Conservation (phyloP, 345 rosid genomes). For the Camelina neglecta region DNA sequence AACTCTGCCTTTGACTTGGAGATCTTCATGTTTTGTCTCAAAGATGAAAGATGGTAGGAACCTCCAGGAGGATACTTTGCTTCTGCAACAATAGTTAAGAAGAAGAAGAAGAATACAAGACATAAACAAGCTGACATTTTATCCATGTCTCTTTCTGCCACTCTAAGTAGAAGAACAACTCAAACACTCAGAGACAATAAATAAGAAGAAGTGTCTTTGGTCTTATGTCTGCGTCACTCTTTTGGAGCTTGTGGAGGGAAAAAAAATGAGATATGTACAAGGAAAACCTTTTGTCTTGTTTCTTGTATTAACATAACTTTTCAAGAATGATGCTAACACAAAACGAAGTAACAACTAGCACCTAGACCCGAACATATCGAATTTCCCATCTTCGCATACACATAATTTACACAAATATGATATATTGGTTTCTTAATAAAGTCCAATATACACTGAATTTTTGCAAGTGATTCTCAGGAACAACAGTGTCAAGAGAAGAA, state of each 20-base stretch:
- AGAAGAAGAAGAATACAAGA: conserved; percentile 29
- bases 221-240: conserved; percentile 21
- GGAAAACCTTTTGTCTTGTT: conserved; percentile 21
- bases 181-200: not conserved
- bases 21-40: conserved; percentile 31
- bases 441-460: not conserved
- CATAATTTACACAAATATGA: not conserved
- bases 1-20: conserved; percentile 44
- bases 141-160: conserved; percentile 15
- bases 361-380: not conserved
- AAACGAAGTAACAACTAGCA: conserved; percentile 2
- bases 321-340: conserved; percentile 33
- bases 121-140: conserved; percentile 26
- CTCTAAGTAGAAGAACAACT: conserved; percentile 18
- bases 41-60: conserved; percentile 39
- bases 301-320: not conserved
- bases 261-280: conserved; percentile 8
- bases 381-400: not conserved
- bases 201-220: conserved; percentile 16
- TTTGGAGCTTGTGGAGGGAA: conserved; percentile 20
- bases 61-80: conserved; percentile 37
- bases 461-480: not conserved
- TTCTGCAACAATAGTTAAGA: conserved; percentile 31
- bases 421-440: too few species aligned
- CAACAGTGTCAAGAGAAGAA: conserved; percentile 27